Evolutionary conservation across 768 basidiomycete species (phyloP).

Genomic region (Dacryopinax primogenitus): DNA sequence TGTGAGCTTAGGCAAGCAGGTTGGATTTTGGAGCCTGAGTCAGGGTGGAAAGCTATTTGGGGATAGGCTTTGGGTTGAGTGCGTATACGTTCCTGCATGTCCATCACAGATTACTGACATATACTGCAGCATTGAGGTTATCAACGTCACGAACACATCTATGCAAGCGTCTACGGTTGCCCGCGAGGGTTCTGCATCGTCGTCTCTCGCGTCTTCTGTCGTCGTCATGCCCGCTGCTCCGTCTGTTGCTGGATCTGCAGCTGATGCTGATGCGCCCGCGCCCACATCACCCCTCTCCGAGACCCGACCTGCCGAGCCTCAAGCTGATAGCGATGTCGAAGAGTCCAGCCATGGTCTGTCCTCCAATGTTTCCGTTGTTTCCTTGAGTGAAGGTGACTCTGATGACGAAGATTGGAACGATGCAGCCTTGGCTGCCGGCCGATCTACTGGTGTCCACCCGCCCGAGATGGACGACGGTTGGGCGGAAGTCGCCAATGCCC

Average conservation of each 20-base stretch:
- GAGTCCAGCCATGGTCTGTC: neutral
- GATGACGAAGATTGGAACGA: constrained; percentile 3
- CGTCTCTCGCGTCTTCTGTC: neutral
- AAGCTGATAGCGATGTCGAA: neutral
- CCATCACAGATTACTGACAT: neutral
- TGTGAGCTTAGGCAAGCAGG: neutral
- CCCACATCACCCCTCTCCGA: neutral
- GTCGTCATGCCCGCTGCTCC: constrained; percentile 7
- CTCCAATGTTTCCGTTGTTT: neutral
- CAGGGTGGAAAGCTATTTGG: neutral
- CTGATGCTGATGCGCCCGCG: neutral
- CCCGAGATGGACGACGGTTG: constrained; percentile 1
- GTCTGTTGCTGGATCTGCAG: neutral
- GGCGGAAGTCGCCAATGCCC: constrained; percentile 1
- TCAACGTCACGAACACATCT: neutral
- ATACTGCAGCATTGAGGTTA: neutral
- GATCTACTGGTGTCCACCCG: neutral
- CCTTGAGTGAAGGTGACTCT: neutral
- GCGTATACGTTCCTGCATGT: neutral
- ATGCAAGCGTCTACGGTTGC: neutral
- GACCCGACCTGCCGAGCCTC: neutral
- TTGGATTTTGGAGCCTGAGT: constrained; percentile 3
- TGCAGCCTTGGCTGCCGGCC: neutral
- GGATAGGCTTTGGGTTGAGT: neutral
- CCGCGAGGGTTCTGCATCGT: neutral